Base-by-base conservation (phyloP, 2,329 filamentous ascomycete species). In the Epichloe festucae region DNA sequence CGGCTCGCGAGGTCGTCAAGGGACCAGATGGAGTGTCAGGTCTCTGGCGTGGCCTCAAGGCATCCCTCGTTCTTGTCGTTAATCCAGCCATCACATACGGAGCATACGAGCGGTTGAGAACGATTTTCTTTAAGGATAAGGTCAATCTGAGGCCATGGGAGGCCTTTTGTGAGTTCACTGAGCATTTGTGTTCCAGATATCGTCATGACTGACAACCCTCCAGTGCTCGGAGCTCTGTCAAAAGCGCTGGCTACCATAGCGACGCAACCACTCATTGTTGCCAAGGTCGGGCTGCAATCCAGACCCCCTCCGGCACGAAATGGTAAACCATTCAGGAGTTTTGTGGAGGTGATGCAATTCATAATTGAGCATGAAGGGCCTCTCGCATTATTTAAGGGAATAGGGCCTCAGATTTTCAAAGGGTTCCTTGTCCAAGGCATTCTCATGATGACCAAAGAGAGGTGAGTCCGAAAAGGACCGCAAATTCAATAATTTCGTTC, bases 361-460 rank as follows among this genome's bases (percentile, higher is more conserved):
- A 96, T 98, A 59, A 71, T 96, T 51, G 75, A 95, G 62, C 83
- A 95, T 55, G 93, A 98, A 65, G 93, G 93, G 3, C 66, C 79
- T 1, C 62, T 84, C 12, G 85, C 85, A n/a, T 75, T 98, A 1
- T 98, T 97, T 75, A 98, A 98, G 73, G 93, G 93, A 42, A 95
- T 98, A 58, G 89, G 82, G 0, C 93, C 93, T 3, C 93, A 98
- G 67, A 86, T 98, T 49, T 69, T 89, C 53, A 98, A 98, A 70
- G 93, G 93, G 1, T 71, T 98, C 49, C 66, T 98, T 47, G 93
- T 98, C 2, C 93, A 98, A 65, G 93, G 93, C 48, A 81, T 98
- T 52, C 74, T 98, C 40, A 98, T 98, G 93, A 98, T 96, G 89
- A 93, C 89, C 46, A 98, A 98, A 72, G 93, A 98, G 71, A 80